Base-by-base conservation (phyloP, 495 filamentous ascomycete species). In the Jackrogersella minutella region DNA sequence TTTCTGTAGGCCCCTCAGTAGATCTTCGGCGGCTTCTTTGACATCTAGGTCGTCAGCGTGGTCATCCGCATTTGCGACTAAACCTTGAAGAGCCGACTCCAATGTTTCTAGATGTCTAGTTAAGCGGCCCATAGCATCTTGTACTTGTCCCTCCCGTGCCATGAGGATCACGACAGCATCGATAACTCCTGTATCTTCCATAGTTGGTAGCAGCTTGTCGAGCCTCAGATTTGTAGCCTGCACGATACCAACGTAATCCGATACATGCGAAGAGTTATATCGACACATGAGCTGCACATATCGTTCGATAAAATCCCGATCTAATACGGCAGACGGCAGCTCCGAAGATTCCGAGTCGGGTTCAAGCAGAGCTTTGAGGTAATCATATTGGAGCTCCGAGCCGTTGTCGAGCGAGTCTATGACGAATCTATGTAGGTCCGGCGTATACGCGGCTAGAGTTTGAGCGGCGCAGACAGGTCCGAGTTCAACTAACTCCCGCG, bases 81-180 rank as follows among this genome's bases (percentile, higher is more conserved):
- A 80, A 11, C 92, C 90, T 7, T 89, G 83, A 14, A 97, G 79
- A 9, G 91, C 90, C 5, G 89, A 88, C 71, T 97, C 90, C 0
- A 98, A 82, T 0, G 88, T 93, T 16, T 80, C 80, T 17, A 99
- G 73, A 74, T 98, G 93, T 43, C 81, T 82, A 8, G 94, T 83
- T 9, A 99, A 86, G 36, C 95, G 87, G 58, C 87, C 84, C 86
- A 99, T 94, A 7, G 93, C 95, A 51, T 88, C 86, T 57, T 85
- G 82, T 10, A 96, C 84, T 73, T 95, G 88, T 11, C 95, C 96
- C 70, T 97, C 95, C 64, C 92, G 84, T 43, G 93, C 91, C 81
- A 98, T 90, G 8, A 99, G 82, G 16, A 96, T 86, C 21, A 99
- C 91, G 1, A 93, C 94, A 10, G 94, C 95, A 79, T 99, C 96